Conservation (phyloP, 1,139 yeast genomes). For the Arxiozyma slooffiae region DNA sequence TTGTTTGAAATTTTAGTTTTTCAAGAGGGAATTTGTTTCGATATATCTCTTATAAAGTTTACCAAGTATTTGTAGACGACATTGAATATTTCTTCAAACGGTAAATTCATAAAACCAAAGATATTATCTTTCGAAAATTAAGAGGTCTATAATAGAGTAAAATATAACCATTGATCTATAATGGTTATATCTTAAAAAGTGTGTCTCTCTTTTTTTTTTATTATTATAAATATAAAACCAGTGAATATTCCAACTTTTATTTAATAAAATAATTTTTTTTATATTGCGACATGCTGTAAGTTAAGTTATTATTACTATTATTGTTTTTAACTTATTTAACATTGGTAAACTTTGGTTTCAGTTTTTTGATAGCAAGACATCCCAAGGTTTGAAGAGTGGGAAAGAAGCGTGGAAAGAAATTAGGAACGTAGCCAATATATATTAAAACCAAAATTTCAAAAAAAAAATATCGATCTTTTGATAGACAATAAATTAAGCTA, state of each 20-base stretch:
- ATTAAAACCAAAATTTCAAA: not conserved
- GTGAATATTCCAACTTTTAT: not conserved
- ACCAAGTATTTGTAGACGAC: not conserved
- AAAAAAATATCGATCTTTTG: not conserved
- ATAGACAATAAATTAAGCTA: constrained; percentile 21
- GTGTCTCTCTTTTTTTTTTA: not conserved
- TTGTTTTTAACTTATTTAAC: not conserved
- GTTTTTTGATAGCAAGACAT: constrained; percentile 3
- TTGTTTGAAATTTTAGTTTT: too few species aligned
- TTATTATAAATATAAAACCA: too few species aligned
- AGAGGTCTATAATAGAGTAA: not conserved
- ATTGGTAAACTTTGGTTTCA: too few species aligned
- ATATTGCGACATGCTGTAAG: not conserved
- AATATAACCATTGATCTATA: not conserved
- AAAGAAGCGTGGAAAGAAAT: not conserved
- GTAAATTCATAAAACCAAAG: not conserved
- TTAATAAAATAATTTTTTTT: too few species aligned
- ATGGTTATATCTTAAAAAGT: not conserved
- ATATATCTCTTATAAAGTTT: not conserved
- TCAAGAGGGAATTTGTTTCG: too few species aligned
- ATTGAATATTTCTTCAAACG: not conserved
- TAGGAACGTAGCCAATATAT: not conserved
- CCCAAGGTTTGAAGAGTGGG: not conserved
- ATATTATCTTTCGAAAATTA: not conserved
- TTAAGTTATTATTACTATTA: too few species aligned